phyloP scores from a whole-genome alignment of 805 yeast species.

The Lipomyces mesembrius region DNA sequence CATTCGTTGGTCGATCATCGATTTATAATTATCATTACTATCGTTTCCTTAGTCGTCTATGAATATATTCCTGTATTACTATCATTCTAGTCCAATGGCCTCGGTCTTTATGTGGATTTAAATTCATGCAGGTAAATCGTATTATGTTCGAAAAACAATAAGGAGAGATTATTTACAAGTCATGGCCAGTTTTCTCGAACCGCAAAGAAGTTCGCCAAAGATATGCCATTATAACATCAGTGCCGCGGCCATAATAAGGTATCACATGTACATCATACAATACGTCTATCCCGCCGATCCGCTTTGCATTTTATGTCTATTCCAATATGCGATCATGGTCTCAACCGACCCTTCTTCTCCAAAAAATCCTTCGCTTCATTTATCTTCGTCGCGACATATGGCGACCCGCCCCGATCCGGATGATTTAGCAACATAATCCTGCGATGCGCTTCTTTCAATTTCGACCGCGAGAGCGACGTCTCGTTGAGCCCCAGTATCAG shows the following conservation, averaged over 20 bases:
- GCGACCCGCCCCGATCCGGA: slow-evolving; percentile 89
- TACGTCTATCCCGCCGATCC: background rate
- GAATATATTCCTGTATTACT: slow-evolving; percentile 10
- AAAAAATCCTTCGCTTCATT: slow-evolving; percentile 83
- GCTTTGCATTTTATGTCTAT: background rate
- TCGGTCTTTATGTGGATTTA: background rate
- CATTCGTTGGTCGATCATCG: slow-evolving; percentile 1
- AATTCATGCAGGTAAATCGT: background rate
- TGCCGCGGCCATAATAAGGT: background rate
- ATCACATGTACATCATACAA: background rate
- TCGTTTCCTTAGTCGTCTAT: slow-evolving; percentile 5
- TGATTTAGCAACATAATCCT: slow-evolving; percentile 79
- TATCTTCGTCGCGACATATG: slow-evolving; percentile 79
- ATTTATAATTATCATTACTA: background rate
- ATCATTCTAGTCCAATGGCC: too few relatives aligned
- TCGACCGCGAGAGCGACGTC: slow-evolving; percentile 46
- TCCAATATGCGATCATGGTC: slow-evolving; percentile 1
- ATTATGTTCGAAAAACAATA: background rate
- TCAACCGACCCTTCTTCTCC: slow-evolving; percentile 52
- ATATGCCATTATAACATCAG: background rate
- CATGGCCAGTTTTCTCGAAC: background rate
- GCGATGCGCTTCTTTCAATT: slow-evolving; percentile 72
- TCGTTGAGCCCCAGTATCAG: slow-evolving; percentile 43
- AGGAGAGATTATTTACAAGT: slow-evolving; percentile 2
- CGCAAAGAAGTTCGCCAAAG: background rate